Conservation (phyloP, 1,139 yeast genomes). For the Lodderomyces pseudojiufengensis region DNA sequence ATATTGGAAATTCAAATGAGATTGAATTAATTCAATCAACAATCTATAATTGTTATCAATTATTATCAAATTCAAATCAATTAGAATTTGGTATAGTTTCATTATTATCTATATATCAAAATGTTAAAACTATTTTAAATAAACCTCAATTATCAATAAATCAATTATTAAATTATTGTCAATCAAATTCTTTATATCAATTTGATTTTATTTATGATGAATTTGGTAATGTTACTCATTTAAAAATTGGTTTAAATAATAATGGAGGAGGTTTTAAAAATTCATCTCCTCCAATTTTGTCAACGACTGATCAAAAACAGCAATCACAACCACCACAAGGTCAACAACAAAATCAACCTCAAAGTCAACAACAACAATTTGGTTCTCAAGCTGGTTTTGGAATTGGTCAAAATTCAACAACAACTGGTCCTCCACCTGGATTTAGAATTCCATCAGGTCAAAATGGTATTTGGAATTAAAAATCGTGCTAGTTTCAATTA, state of each 20-base stretch:
- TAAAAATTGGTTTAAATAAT: conserved; percentile 24
- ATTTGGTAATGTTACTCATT: conserved; percentile 43
- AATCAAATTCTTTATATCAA: conserved; percentile 21
- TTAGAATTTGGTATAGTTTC: conserved; percentile 41
- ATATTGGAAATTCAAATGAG: conserved; percentile 3
- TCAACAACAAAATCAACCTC: conserved; percentile 7
- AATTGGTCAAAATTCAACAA: neutral
- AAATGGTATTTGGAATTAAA: conserved; percentile 10
- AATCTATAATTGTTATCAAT: conserved; percentile 34
- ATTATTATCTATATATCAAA: conserved; percentile 30
- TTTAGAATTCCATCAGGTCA: conserved; percentile 13
- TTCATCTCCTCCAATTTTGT: conserved; percentile 9
- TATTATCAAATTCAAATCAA: conserved; percentile 29
- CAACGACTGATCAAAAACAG: conserved; percentile 4
- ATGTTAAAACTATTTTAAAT: conserved; percentile 27
- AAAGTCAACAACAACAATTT: conserved; percentile 4
- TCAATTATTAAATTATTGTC: conserved; percentile 40
- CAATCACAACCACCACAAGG: conserved; percentile 2
- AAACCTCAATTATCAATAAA: conserved; percentile 32
- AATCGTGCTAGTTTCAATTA: too few species aligned
- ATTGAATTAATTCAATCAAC: conserved; percentile 16
- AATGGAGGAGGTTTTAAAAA: conserved; percentile 4
- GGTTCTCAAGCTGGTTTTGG: neutral
- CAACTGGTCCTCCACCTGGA: conserved; percentile 8
- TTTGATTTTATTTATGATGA: conserved; percentile 50